Conservation (phyloP, 306 rosid genomes). For the Sphenostylis stenocarpa region DNA sequence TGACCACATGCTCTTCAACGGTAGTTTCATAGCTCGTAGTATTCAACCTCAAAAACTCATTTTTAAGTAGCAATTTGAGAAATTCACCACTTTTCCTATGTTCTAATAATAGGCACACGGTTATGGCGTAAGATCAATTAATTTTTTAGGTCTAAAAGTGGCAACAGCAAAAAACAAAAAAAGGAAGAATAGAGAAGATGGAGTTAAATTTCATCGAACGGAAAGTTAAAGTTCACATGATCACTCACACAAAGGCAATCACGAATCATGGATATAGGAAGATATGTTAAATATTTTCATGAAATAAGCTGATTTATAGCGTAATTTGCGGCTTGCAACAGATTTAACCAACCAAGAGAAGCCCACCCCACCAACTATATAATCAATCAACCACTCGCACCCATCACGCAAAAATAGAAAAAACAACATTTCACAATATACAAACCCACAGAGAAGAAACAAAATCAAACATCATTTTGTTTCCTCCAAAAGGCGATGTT, state of each 20-base stretch:
- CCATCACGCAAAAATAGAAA: not conserved
- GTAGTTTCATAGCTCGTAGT: not conserved
- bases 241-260: not conserved
- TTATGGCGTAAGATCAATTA: not conserved
- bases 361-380: not conserved
- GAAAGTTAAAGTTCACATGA: not conserved
- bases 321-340: not conserved
- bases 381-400: not conserved
- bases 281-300: not conserved
- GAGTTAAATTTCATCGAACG: not conserved
- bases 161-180: not conserved
- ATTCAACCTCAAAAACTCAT: not conserved
- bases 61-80: not conserved
- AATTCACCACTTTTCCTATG: not conserved
- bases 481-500: not conserved
- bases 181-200: not conserved
- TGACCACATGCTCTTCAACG: not conserved
- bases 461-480: not conserved
- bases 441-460: slow-evolving; percentile 11
- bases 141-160: not conserved
- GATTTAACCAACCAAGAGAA: slow-evolving; percentile 12
- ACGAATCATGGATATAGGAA: not conserved
- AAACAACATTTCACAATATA: not conserved
- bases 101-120: slow-evolving; percentile 8
- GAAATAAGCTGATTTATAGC: not conserved